Percentiles rank a stretch among this genome's conserved stretches.
These are phyloP conservation scores for Aspergillus cejpii DNA, from an alignment of 2,329 filamentous ascomycete species.

Conservation along the genomic window DNA sequence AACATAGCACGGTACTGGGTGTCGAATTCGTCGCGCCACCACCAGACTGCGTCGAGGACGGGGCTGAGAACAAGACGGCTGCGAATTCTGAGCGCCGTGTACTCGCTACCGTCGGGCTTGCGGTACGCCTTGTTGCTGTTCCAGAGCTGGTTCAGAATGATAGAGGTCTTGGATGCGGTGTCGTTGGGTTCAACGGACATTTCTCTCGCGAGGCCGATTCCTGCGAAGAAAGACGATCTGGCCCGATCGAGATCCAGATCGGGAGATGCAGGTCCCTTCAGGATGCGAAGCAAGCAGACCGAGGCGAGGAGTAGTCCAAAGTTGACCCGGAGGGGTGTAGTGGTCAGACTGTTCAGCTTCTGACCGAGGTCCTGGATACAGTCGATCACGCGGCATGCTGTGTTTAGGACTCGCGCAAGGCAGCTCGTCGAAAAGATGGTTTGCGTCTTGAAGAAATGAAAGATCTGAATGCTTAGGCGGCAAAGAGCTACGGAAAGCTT, in stretches of 20 bases:
- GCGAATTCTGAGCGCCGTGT: conserved; percentile 33
- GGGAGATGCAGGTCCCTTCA: conserved; percentile 31
- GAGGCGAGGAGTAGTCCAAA: conserved; percentile 30
- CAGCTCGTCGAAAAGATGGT: conserved; percentile 23
- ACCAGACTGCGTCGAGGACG: conserved; percentile 38
- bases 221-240: conserved; percentile 29
- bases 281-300: conserved; percentile 31
- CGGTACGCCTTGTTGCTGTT: conserved; percentile 39
- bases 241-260: conserved; percentile 33
- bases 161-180: conserved; percentile 28
- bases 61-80: conserved; percentile 35
- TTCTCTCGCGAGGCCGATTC: conserved; percentile 36
- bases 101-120: conserved; percentile 33
- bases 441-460: conserved; percentile 34
- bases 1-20: conserved; percentile 16
- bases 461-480: conserved; percentile 31
- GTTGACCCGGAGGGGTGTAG: conserved; percentile 25
- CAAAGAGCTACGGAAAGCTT: conserved; percentile 26
- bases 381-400: conserved; percentile 30
- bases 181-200: conserved; percentile 36
- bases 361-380: conserved; percentile 21
- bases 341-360: conserved; percentile 16
- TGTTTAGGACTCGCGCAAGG: conserved; percentile 22
- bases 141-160: conserved; percentile 35
- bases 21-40: conserved; percentile 42